A percentile compares a stretch with the other conserved stretches of the same genome.
These are phyloP conservation scores for Penicillium coprophilum DNA, from an alignment of 495 filamentous ascomycete species.

Conservation along the genomic window DNA sequence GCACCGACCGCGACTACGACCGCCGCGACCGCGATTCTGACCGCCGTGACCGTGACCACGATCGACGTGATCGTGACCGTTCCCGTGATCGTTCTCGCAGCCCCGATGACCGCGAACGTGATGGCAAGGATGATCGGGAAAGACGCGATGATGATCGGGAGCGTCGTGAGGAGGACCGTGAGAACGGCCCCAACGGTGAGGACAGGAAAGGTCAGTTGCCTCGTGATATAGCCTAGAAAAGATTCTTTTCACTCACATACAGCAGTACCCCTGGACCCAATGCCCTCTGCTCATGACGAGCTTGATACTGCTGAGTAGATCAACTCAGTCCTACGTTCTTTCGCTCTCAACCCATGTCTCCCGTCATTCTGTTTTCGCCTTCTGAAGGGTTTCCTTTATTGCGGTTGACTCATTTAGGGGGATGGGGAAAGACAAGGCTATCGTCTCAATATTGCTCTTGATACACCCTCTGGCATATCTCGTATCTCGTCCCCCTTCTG, in stretches of 20 bases:
- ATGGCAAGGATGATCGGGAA: conserved; percentile 66
- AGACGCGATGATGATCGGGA: conserved; percentile 68
- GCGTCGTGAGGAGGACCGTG: conserved; percentile 50
- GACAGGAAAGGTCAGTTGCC: conserved; percentile 79
- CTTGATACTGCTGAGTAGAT: conserved; percentile 92
- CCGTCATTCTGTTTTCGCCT: not conserved
- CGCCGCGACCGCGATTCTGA: conserved; percentile 68
- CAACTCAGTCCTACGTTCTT: conserved; percentile 20
- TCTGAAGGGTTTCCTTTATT: conserved; percentile 3
- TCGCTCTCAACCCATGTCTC: conserved; percentile 3
- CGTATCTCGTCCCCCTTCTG: conserved; percentile 12
- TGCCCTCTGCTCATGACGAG: conserved; percentile 87
- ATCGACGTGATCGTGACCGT: conserved; percentile 58
- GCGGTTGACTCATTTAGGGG: not conserved
- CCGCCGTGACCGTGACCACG: conserved; percentile 61
- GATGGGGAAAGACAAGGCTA: not conserved
- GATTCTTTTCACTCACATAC: conserved; percentile 17
- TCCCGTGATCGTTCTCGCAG: conserved; percentile 63
- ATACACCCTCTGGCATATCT: not conserved
- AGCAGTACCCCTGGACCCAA: conserved; percentile 64
- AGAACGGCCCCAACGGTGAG: conserved; percentile 53
- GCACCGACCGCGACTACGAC: conserved; percentile 71
- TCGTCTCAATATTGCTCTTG: not conserved
- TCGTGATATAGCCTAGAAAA: not conserved
- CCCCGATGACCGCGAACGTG: conserved; percentile 65